phyloP scores from a whole-genome alignment of 768 basidiomycete genomes.

The Leccinum sublutescens region DNA sequence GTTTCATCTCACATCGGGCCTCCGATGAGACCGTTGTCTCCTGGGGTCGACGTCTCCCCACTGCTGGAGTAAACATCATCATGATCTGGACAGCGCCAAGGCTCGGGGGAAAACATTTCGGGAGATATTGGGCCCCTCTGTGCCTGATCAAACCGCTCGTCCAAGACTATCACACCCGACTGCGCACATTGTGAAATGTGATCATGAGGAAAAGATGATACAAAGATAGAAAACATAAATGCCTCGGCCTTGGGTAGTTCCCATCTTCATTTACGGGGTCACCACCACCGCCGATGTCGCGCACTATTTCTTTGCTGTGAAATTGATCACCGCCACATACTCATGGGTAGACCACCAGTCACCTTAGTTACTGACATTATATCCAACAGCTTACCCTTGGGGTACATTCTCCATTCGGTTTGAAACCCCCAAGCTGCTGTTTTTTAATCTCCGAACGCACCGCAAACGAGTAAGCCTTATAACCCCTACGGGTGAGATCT shows the following conservation, averaged over 20 bases:
- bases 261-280: background rate
- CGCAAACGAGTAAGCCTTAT: background rate
- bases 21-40: background rate
- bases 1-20: background rate
- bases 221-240: background rate
- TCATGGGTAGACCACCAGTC: background rate
- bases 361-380: background rate
- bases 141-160: background rate
- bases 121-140: background rate
- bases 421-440: background rate
- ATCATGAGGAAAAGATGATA: background rate
- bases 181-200: background rate
- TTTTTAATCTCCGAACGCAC: background rate
- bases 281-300: background rate
- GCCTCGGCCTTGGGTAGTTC: background rate
- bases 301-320: background rate
- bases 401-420: background rate
- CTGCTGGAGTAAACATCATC: background rate
- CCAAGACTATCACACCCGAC: background rate
- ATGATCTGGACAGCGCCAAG: background rate
- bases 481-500: background rate
- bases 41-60: background rate
- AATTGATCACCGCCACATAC: background rate
- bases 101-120: background rate
- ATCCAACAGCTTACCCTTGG: background rate